Evolutionary conservation across 169 alveolate species (phyloP).

Genomic region (Condylostoma magnum): DNA sequence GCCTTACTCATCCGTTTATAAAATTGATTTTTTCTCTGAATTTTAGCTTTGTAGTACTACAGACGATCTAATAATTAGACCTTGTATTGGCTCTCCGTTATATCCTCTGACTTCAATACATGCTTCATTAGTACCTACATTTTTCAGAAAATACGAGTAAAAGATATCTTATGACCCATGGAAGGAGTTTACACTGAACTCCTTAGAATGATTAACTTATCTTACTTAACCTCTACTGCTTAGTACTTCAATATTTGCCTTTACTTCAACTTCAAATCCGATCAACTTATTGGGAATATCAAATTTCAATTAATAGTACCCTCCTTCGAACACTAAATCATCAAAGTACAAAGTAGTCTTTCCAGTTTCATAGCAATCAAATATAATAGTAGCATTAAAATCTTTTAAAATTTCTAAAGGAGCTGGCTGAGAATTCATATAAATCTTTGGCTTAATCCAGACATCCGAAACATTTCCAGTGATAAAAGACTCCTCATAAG

Average conservation of each 20-base stretch:
- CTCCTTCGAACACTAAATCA: constrained; percentile 46
- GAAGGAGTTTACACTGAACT: neutral
- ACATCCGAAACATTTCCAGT: constrained; percentile 52
- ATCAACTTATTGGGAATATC: constrained; percentile 28
- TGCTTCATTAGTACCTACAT: too few species aligned
- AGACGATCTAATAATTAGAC: too few species aligned
- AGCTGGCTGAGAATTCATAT: constrained; percentile 41
- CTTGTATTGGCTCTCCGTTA: constrained; percentile 26
- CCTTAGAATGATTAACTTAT: neutral
- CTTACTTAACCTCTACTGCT: neutral
- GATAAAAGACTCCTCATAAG: constrained; percentile 51
- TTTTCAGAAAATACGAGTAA: too few species aligned
- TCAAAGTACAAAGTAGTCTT: constrained; percentile 43
- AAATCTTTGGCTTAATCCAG: constrained; percentile 44
- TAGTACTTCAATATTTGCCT: neutral
- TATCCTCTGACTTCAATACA: constrained; percentile 2
- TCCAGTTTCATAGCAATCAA: constrained; percentile 35
- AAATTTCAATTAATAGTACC: constrained; percentile 20
- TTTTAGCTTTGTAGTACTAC: too few species aligned
- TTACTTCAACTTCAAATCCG: neutral
- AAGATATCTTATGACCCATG: too few species aligned
- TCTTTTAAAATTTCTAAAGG: constrained; percentile 34
- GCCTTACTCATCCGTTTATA: too few species aligned
- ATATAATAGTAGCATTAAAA: constrained; percentile 35
- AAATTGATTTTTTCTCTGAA: too few species aligned